Base-by-base conservation (phyloP, 495 filamentous ascomycete genomes). In the Penicillium psychrofluorescens region DNA sequence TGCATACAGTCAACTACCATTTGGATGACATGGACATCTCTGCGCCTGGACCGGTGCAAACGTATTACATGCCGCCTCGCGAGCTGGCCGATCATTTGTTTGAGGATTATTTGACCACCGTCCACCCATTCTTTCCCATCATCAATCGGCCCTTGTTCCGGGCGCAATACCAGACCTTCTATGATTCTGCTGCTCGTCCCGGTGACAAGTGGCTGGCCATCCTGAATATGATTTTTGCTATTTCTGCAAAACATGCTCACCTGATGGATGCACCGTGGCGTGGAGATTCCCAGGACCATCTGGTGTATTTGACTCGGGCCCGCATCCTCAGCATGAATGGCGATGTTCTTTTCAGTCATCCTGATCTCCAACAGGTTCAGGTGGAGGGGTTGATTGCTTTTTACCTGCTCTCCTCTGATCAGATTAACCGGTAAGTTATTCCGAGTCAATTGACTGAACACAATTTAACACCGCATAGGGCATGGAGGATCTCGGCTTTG, bases 401-500 rank as follows among this genome's bases (percentile, higher is more conserved):
- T 35, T 81, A 84, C 53, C 62, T 80, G 29, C 56, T 83, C 13
- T 58, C 73, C 8, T 73, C 68, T 29, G 71, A 74, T 43, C 77
- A 80, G 40, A 70, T 81, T 16, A 81, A 79, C 50, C 63, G 80
- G 80, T 81, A 61, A 36, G 35, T 50, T 36, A 54, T 22, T 3
- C 6, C 4, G 22, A 22, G 22, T 22, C 22, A 22, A 22, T 22
- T 22, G 22, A 22, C 22, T 22, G 4, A 22, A 22, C 22, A 22
- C 22, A 22, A 0, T 22, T 4, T 22, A 22, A 22, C 3, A 3
- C 35, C 28, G 27, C 29, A 34, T 34, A 85, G 81, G 44, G 74
- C 83, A n/a, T 86, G 79, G 79, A 71, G 72, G 45, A 71, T 79
- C 13, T 74, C 68, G 36, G 79, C 80, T 31, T 55, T 85, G 40